phyloP scores from a whole-genome alignment of 2,329 filamentous ascomycete species.

The Cladosporium colombiae region DNA sequence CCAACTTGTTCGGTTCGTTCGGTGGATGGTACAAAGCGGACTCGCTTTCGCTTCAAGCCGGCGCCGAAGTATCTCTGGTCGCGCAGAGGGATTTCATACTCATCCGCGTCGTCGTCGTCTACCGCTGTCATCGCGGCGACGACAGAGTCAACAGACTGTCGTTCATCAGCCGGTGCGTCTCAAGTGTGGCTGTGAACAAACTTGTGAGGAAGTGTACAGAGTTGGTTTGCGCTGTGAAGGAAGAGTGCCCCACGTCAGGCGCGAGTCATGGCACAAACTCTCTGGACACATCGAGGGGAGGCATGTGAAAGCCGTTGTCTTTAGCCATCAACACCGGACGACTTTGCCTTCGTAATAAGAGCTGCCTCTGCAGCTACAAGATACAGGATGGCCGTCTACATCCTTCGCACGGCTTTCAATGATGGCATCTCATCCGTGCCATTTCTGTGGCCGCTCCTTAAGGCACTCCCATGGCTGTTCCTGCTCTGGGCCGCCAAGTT shows the following conservation, averaged over 20 bases:
- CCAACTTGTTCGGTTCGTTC: conserved; percentile 2
- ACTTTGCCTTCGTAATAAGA: not conserved
- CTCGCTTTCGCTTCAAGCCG: conserved; percentile 62
- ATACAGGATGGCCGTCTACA: conserved; percentile 65
- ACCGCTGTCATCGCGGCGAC: conserved; percentile 2
- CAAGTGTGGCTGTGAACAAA: not conserved
- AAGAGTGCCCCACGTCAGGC: not conserved
- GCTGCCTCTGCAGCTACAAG: not conserved
- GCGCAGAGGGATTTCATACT: conserved; percentile 60
- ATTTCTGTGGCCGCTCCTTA: conserved; percentile 43
- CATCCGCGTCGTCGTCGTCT: conserved; percentile 47
- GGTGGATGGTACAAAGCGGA: conserved; percentile 59
- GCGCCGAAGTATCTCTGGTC: conserved; percentile 63
- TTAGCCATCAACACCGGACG: not conserved
- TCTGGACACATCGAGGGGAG: not conserved
- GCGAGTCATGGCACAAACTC: not conserved
- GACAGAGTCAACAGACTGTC: not conserved
- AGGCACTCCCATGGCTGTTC: conserved; percentile 53
- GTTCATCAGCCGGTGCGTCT: not conserved
- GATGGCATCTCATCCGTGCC: conserved; percentile 56
- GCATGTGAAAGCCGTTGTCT: conserved; percentile 6
- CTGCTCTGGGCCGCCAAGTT: conserved; percentile 65
- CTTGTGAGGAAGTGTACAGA: not conserved
- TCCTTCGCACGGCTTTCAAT: conserved; percentile 55
- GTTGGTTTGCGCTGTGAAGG: not conserved